Percentiles rank a stretch among this genome's conserved stretches.
Conservation (phyloP, 2,329 filamentous ascomycete species). For the Ophiocordyceps robertsii region DNA sequence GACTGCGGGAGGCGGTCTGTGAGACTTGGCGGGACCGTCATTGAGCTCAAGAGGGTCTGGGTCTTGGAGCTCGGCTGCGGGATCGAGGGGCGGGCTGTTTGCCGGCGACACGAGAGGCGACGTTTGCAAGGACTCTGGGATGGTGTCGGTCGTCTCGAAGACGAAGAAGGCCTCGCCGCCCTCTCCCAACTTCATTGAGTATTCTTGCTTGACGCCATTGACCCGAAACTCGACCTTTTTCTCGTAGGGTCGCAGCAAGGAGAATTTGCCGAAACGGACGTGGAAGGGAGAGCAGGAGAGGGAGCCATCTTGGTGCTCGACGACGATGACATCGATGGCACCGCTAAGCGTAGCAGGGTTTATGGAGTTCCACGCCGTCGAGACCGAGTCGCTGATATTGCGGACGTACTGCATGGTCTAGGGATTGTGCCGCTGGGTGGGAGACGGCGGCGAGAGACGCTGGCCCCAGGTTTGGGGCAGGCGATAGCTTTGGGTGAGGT, state of each 20-base stretch:
- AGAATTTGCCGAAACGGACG: conserved; percentile 98
- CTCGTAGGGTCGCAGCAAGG: conserved; percentile 82
- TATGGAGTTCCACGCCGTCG: conserved; percentile 98
- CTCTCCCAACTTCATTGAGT: conserved; percentile 96
- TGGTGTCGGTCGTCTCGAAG: conserved; percentile 84
- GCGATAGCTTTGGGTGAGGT: not conserved
- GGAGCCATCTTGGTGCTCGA: conserved; percentile 85
- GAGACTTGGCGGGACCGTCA: conserved; percentile 17
- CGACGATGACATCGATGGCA: conserved; percentile 96
- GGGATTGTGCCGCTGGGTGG: conserved; percentile 2
- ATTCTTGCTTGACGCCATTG: conserved; percentile 83
- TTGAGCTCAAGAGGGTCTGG: conserved; percentile 59
- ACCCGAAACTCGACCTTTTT: conserved; percentile 98
- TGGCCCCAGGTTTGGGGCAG: not conserved
- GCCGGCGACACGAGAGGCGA: conserved; percentile 85
- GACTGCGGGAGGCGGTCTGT: conserved; percentile 31
- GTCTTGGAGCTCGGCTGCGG: conserved; percentile 39
- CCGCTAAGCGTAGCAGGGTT: conserved; percentile 95
- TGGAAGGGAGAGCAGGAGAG: conserved; percentile 94
- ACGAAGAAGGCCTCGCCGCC: conserved; percentile 98
- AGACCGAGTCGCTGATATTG: conserved; percentile 87
- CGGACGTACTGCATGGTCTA: conserved; percentile 89
- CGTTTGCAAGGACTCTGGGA: conserved; percentile 88
- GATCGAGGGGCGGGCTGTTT: conserved; percentile 59
- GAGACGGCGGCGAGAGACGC: not conserved